phyloP scores from a whole-genome alignment of 2,329 filamentous ascomycete genomes.

The Ophiostoma tasmaniense region DNA sequence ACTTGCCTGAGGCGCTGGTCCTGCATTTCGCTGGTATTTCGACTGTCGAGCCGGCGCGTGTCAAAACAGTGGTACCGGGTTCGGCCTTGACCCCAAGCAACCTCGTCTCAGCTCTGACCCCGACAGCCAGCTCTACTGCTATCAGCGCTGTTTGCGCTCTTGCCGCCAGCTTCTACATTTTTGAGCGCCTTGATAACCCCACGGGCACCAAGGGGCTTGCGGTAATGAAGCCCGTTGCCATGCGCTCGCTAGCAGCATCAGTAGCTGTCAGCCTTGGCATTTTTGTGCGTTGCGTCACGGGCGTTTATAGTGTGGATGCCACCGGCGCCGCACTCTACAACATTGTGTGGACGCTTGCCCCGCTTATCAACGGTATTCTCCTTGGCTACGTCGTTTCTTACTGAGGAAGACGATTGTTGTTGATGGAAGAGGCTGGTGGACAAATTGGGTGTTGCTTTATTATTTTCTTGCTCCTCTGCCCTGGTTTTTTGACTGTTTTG shows the following conservation, averaged over 20 bases:
- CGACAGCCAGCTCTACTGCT: background rate
- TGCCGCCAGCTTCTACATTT: constrained; percentile 65
- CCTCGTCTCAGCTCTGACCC: constrained; percentile 3
- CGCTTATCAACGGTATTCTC: constrained; percentile 48
- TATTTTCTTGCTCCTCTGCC: background rate
- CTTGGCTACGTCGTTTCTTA: constrained; percentile 34
- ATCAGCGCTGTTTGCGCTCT: background rate
- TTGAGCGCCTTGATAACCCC: constrained; percentile 30
- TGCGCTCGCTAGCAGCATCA: constrained; percentile 53
- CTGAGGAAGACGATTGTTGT: background rate
- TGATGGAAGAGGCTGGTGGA: background rate
- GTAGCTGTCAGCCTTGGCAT: constrained; percentile 50
- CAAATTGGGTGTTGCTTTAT: background rate
- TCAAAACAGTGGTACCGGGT: constrained; percentile 23
- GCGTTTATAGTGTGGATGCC: constrained; percentile 60
- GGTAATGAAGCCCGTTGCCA: constrained; percentile 39
- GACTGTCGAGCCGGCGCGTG: constrained; percentile 52
- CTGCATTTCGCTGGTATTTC: constrained; percentile 65
- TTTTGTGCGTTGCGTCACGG: constrained; percentile 56
- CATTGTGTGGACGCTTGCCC: constrained; percentile 62
- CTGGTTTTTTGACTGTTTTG: background rate
- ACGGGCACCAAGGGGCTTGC: background rate
- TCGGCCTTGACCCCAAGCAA: background rate
- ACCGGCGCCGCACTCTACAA: constrained; percentile 66
- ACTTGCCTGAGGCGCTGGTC: constrained; percentile 64